A percentile compares a stretch with the other conserved stretches of the same genome.
These are phyloP conservation scores for Aspergillus tamarii DNA, from an alignment of 2,329 filamentous ascomycete genomes.

Conservation along the genomic window DNA sequence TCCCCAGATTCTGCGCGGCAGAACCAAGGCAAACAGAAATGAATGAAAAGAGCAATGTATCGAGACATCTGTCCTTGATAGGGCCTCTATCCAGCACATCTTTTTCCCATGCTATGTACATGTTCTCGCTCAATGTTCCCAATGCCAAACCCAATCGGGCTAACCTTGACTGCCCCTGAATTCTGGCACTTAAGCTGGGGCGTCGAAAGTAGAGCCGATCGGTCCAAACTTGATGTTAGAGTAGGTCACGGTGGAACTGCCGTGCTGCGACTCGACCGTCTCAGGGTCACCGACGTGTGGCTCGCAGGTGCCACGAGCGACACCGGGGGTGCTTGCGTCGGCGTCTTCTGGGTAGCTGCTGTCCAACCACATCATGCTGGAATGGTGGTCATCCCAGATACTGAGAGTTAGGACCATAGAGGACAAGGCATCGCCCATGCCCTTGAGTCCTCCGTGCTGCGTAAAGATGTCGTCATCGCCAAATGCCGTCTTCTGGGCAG, in stretches of 20 bases:
- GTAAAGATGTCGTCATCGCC: slow-evolving; percentile 58
- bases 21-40: slow-evolving; percentile 4
- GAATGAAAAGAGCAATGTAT: slow-evolving; percentile 1
- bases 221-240: slow-evolving; percentile 63
- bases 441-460: slow-evolving; percentile 56
- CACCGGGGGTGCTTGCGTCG: slow-evolving; percentile 49
- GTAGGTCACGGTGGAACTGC: slow-evolving; percentile 57
- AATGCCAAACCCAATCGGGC: not conserved
- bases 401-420: slow-evolving; percentile 65
- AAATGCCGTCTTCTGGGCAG: slow-evolving; percentile 58
- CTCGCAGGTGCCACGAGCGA: slow-evolving; percentile 58
- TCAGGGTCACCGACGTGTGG: slow-evolving; percentile 55
- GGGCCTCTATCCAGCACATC: slow-evolving; percentile 9
- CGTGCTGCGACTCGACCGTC: slow-evolving; percentile 51
- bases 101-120: slow-evolving; percentile 11
- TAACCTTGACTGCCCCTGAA: not conserved
- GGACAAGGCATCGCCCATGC: slow-evolving; percentile 58
- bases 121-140: not conserved
- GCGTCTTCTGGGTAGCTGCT: slow-evolving; percentile 60
- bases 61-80: not conserved
- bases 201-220: slow-evolving; percentile 55
- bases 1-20: not conserved
- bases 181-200: slow-evolving; percentile 6
- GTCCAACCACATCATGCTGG: slow-evolving; percentile 76
- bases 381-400: slow-evolving; percentile 65